Base-by-base conservation (phyloP, 495 filamentous ascomycete species). In the Aspergillus panamensis region DNA sequence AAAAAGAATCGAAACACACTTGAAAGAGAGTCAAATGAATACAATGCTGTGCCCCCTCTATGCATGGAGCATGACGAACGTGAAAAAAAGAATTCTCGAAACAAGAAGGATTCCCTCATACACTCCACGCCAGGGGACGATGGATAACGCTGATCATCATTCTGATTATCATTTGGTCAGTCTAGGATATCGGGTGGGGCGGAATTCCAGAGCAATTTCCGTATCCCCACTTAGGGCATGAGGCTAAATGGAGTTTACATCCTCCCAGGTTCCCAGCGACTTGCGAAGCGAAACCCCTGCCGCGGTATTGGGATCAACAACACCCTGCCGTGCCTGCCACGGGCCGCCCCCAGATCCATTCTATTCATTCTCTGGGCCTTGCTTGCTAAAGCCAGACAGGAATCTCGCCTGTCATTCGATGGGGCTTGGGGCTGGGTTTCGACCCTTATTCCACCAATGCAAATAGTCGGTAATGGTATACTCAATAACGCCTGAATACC, bases 261-360 rank as follows among this genome's bases (percentile, higher is more conserved):
- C n/a, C n/a, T n/a, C n/a, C n/a, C n/a, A n/a, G n/a, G n/a, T n/a
- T n/a, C n/a, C n/a, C n/a, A n/a, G n/a, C n/a, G n/a, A n/a, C n/a
- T n/a, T n/a, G n/a, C n/a, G n/a, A n/a, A n/a, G n/a, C n/a, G n/a
- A n/a, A n/a, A n/a, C n/a, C n/a, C 35, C 10, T n/a, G 35, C 14
- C 10, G 35, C 35, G 14, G 35, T 30, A 53, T 29, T 53, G 33
- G 32, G 51, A 53, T 53, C 51, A 32, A 29, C 51, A 53, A n/a
- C 17, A 25, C 17, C 17, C 45, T 29, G 20, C 29, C 7, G 19
- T 29, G 45, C 17, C 45, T 29, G 45, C 29, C 45, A 48, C 21
- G 20, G 16, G 20, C 29, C 19, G 19, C 8, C 45, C 45, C 45
- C 45, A 48, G 45, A 52, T 39, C 19, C 16, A 8, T 16, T 37